phyloP scores from a whole-genome alignment of 176 grass and related monocot species.

The Sorghum bicolor region Sorghum_bicolor_NCBIv3 NC_012879.2:60420501-60421000 shows the following conservation, averaged over 20 bases:
- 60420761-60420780: slow-evolving; percentile 61
- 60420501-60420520: neutral
- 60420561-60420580: neutral
- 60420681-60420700: neutral
- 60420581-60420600: neutral
- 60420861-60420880: slow-evolving; percentile 36
- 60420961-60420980: slow-evolving; percentile 68
- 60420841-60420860: slow-evolving; percentile 94
- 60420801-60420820: slow-evolving; percentile 70
- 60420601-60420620: neutral
- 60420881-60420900: neutral
- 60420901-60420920: neutral
- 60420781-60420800: slow-evolving; percentile 69
- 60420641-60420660: slow-evolving; percentile 1
- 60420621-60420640: neutral
- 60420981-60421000: slow-evolving; percentile 67
- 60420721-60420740: slow-evolving; percentile 50
- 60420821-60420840: slow-evolving; percentile 67
- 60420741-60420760: slow-evolving; percentile 36
- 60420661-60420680: neutral
- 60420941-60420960: slow-evolving; percentile 67
- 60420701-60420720: neutral
- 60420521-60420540: neutral
- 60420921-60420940: slow-evolving; percentile 60
- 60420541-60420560: neutral